Conservation (phyloP, 2,329 filamentous ascomycete species). For the Aureobasidium melanogenum region DNA sequence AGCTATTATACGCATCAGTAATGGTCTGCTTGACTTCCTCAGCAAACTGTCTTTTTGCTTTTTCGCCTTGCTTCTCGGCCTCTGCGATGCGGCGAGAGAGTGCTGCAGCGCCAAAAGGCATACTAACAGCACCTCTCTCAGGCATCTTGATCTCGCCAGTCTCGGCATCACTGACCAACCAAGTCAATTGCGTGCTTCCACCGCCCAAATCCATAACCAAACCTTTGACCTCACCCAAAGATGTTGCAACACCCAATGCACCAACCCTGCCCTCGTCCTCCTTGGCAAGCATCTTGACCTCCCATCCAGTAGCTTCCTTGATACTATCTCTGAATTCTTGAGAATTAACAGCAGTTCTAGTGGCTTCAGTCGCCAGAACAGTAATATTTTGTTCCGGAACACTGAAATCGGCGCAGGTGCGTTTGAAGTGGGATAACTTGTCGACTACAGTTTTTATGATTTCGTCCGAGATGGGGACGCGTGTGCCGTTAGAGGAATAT, state of each 20-base stretch:
- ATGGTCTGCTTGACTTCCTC: slow-evolving; percentile 47
- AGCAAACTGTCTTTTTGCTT: slow-evolving; percentile 26
- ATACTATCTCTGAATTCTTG: slow-evolving; percentile 59
- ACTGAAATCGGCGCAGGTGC: slow-evolving; percentile 59
- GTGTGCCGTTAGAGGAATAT: slow-evolving; percentile 30
- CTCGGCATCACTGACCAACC: slow-evolving; percentile 44
- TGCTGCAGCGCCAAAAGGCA: slow-evolving; percentile 63
- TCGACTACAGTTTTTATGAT: slow-evolving; percentile 59
- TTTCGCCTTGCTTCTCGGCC: slow-evolving; percentile 31
- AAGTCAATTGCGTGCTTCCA: slow-evolving; percentile 61
- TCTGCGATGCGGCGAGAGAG: slow-evolving; percentile 47
- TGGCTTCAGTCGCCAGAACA: slow-evolving; percentile 82
- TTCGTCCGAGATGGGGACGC: slow-evolving; percentile 45
- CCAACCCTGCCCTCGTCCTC: slow-evolving; percentile 76
- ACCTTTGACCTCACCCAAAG: slow-evolving; percentile 60
- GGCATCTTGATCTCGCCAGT: slow-evolving; percentile 44
- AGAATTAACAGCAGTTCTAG: slow-evolving; percentile 69
- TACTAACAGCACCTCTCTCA: slow-evolving; percentile 50
- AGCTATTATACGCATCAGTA: slow-evolving; percentile 23
- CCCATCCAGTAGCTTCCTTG: slow-evolving; percentile 53
- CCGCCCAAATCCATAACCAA: slow-evolving; percentile 83
- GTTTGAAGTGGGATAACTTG: slow-evolving; percentile 61
- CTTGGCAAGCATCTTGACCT: slow-evolving; percentile 64
- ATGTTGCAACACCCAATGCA: slow-evolving; percentile 72
- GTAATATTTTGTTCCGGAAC: slow-evolving; percentile 59